Conservation (phyloP, 2,329 filamentous ascomycete genomes). For the Zelopaecilomyces penicillatus region DNA sequence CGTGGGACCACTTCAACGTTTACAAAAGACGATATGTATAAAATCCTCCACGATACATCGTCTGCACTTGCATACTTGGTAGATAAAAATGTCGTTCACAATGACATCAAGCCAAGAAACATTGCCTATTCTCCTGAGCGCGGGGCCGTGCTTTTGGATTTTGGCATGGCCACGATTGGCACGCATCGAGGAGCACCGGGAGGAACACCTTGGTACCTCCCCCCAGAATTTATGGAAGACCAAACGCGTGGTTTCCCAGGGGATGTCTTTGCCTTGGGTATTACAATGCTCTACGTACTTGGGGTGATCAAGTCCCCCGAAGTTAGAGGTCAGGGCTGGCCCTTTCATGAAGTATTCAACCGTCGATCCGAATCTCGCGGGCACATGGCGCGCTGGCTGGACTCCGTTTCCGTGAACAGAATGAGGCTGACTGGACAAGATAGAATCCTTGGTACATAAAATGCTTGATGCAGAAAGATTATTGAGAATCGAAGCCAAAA, state of each 20-base stretch:
- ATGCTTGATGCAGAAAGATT: background rate
- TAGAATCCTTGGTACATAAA: background rate
- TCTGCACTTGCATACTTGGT: conserved; percentile 9
- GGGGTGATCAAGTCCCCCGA: conserved; percentile 1
- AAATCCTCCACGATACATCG: conserved; percentile 12
- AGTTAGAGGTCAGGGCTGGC: background rate
- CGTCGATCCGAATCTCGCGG: background rate
- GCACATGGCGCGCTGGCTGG: background rate
- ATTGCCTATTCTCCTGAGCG: conserved; percentile 9
- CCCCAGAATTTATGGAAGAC: background rate
- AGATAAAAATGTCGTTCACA: conserved; percentile 6
- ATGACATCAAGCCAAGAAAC: conserved; percentile 12
- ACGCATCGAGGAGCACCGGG: background rate
- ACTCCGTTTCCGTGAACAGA: background rate
- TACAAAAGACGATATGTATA: too few species aligned
- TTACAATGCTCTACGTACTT: conserved; percentile 3
- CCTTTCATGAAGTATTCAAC: background rate
- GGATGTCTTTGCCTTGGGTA: background rate
- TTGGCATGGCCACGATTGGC: conserved; percentile 2
- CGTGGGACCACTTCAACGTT: too few species aligned
- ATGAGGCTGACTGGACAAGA: background rate
- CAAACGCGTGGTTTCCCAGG: background rate
- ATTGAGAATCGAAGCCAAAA: background rate
- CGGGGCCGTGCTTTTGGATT: conserved; percentile 10
- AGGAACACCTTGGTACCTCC: background rate